phyloP scores from a whole-genome alignment of 805 yeast genomes.

The Saccharomyces jurei region DNA sequence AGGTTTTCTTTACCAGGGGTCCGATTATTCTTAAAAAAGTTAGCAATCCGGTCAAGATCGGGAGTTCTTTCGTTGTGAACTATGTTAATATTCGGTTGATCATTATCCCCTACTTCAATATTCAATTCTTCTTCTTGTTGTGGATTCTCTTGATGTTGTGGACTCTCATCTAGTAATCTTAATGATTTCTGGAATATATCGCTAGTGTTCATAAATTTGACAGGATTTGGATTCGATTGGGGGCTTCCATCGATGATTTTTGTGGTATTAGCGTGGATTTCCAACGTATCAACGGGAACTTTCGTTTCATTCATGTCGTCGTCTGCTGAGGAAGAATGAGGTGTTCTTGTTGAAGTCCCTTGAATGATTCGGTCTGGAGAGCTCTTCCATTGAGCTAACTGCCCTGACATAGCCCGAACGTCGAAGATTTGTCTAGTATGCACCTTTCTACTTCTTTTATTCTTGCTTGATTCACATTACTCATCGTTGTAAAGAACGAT shows the following conservation, averaged over 20 bases:
- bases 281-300: not conserved
- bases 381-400: not conserved
- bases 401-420: not conserved
- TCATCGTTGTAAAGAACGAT: not conserved
- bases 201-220: conserved; percentile 3
- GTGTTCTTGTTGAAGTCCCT: not conserved
- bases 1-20: conserved; percentile 12
- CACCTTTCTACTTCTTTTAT: not conserved
- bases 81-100: not conserved
- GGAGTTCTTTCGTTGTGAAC: conserved; percentile 20
- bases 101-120: not conserved
- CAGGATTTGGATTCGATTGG: conserved; percentile 1
- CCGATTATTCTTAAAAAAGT: conserved; percentile 16
- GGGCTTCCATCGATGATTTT: not conserved
- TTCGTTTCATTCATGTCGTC: not conserved
- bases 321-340: not conserved
- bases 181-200: conserved; percentile 1
- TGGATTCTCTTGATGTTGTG: no score
- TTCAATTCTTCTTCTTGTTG: not conserved
- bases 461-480: not conserved
- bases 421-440: not conserved
- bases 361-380: not conserved
- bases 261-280: not conserved
- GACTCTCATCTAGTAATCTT: not conserved
- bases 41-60: conserved; percentile 19